Base-by-base conservation (phyloP, 306 rosid species). In the Vigna hirtella region DNA sequence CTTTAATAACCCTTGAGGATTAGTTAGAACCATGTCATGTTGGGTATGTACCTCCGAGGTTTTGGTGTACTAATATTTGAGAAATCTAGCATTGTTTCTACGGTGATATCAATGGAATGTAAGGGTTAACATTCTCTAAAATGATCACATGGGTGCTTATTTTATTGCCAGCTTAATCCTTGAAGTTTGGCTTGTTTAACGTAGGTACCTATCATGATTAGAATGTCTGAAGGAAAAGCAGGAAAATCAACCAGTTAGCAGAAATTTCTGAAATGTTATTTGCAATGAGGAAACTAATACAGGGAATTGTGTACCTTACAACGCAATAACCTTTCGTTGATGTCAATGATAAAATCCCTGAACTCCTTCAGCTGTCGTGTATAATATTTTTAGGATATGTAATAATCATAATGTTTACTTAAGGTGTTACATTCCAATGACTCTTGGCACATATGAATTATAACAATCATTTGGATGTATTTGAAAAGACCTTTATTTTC, bases 1-100 rank as follows among this genome's bases (percentile, higher is more conserved):
- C 70, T 16, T 63, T 75, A 71, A 66, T 75, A 71, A 59, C 74
- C 61, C 34, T 40, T 70, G 48, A 66, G 20, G 53, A 28, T 18
- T 76, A 16, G 13, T 18, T 62, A 45, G 38, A 73, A 76, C 40
- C 12, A 17, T 6, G 53, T 56, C 22, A 64, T 65, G 36, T 57
- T 56, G 10, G 32, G 9, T 51, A 10, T 73, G 32, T 18, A 20
- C 76, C 76, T 74, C 66, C 56, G 30, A n/a, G 36, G 70, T 78
- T 36, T 65, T 48, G 4, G 55, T 50, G 68, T 15, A 36, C 61
- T 38, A 24, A 22, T 12, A 17, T 66, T 12, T 26, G n/a, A 13
- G 30, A 36, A 17, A 17, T 64, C 30, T 42, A 70, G 18, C 56
- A 36, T 15, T 30, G 62, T 65, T 42, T 52, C 71, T 6, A 20